Base-by-base conservation (phyloP, 148 eudicot species). In the Tetragonia tetragonoides region DNA sequence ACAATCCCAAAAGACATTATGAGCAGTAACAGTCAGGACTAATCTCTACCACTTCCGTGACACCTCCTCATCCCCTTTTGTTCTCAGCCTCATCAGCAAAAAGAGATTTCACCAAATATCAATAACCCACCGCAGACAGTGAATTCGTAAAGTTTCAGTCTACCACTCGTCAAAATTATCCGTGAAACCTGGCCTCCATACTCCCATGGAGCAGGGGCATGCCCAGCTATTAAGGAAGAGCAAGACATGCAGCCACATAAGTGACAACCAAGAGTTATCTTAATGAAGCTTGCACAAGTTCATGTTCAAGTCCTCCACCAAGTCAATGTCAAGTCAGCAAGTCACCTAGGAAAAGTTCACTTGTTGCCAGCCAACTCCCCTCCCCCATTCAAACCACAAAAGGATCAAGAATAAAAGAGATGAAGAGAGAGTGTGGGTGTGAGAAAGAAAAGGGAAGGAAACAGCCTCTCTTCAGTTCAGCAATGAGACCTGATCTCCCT, bases 311-410 rank as follows among this genome's bases (percentile, higher is more conserved):
- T 34, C 70, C 34, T 46, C 16, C 63, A 51, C 42, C 63, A 37
- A 76, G 72, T 76, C 57, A 62, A 42, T 21, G 51, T 67, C 14
- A 63, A 62, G 59, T 63, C 64, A 76, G 61, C 39, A 66, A 74
- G 53, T 49, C 17, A 3, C 4, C 2, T 12, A 54, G 47, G 10
- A 59, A 74, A 66, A 49, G 41, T n/a, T 42, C 7, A 23, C 67
- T 28, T 46, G 54, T 28, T 49, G 61, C 23, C 28, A 34, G 59
- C 47, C 24, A 64, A 51, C 51, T 67, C 7, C 57, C 72, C 51
- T 7, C 38, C 66, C 51, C 51, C 56, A 77, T 68, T 41, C 39
- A 56, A 47, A 47, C 75, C 67, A 77, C 73, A 56, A 54, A 56
- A 57, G 38, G 16, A 37, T 21, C 49, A 76, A 40, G 53, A 4